These are phyloP conservation scores for Boechera divaricarpa DNA, from an alignment of 345 rosid species.

Conservation along the genomic window DNA sequence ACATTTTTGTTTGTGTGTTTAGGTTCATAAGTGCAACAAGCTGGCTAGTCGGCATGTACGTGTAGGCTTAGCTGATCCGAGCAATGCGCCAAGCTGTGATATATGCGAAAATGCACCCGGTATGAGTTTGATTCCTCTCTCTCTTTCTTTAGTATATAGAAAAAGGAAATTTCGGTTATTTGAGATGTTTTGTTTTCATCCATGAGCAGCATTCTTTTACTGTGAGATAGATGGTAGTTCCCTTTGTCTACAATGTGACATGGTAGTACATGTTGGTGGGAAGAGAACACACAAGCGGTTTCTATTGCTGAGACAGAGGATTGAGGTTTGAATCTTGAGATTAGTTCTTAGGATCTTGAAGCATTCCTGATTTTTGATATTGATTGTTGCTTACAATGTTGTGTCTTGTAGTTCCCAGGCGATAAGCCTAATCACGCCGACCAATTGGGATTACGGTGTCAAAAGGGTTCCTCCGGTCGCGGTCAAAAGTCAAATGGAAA, in stretches of 20 bases:
- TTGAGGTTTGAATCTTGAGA: slow-evolving; percentile 56
- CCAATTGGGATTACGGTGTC: slow-evolving; percentile 45
- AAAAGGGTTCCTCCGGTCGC: slow-evolving; percentile 41
- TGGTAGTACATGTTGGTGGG: slow-evolving; percentile 84
- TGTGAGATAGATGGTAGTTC: slow-evolving; percentile 88
- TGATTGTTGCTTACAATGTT: background rate
- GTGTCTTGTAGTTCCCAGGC: slow-evolving; percentile 69
- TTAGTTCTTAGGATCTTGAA: background rate
- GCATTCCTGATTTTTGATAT: slow-evolving; percentile 8
- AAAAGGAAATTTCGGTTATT: background rate
- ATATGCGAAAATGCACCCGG: slow-evolving; percentile 87
- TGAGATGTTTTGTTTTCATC: background rate
- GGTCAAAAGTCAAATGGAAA: slow-evolving; percentile 42
- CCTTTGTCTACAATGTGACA: slow-evolving; percentile 85
- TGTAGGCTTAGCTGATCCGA: slow-evolving; percentile 75
- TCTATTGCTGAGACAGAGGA: slow-evolving; percentile 76
- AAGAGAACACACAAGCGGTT: slow-evolving; percentile 74
- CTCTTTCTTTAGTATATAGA: slow-evolving; percentile 1
- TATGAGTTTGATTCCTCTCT: slow-evolving; percentile 36
- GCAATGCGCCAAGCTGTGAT: slow-evolving; percentile 73
- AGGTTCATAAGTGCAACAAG: slow-evolving; percentile 90
- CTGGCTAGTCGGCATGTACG: slow-evolving; percentile 84
- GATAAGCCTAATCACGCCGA: slow-evolving; percentile 54
- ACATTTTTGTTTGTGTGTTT: slow-evolving; percentile 9
- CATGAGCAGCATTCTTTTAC: slow-evolving; percentile 75